Base-by-base conservation (phyloP, 345 rosid genomes). In the Populus deltoides region DNA sequence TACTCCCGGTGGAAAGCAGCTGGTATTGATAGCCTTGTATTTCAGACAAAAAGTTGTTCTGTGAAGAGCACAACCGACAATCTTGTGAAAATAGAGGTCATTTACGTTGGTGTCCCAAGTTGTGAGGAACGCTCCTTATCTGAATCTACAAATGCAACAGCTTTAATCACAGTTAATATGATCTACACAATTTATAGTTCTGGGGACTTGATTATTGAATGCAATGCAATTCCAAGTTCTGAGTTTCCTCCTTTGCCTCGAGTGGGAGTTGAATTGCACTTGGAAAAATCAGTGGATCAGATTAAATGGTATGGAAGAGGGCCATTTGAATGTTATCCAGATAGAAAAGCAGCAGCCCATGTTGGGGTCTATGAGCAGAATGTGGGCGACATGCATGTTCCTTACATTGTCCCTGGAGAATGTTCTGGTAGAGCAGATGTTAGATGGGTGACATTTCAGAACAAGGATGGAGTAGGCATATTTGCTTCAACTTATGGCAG, bases 251-350 rank as follows among this genome's bases (percentile, higher is more conserved):
- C 97, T 66, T 78, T 93, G 85, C 97, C 99, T 27, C 94, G 99
- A 10, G 87, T 96, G 25, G 99, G 99, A 59, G 83, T 96, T 75
- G 97, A 88, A 70, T 87, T 96, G 72, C 93, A 89, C 81, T 72
- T 93, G 80, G 92, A 90, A 61, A 89, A 89, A 33, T 85, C 94
- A 73, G 38, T 91, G 82, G 96, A 92, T 86, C 87, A 79, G 80
- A 85, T 90, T 69, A 85, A 66, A 68, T 96, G 98, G 97, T 96
- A 93, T 71, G 99, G 99, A 68, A 86, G 91, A 83, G 99, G 99
- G 66, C 99, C 99, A 70, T 93, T 91, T 75, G 99, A 93, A 84
- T 96, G 99, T 79, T 96, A 96, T 80, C 97, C 98, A 4, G 99
- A 96, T 84, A 88, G 99, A 81, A 93, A 96, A 87, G 89, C 98